A percentile compares a stretch with the other conserved stretches of the same genome.
phyloP scores from a whole-genome alignment of 1,284 basidiomycete species.

The Apiotrichum veenhuisii region DNA sequence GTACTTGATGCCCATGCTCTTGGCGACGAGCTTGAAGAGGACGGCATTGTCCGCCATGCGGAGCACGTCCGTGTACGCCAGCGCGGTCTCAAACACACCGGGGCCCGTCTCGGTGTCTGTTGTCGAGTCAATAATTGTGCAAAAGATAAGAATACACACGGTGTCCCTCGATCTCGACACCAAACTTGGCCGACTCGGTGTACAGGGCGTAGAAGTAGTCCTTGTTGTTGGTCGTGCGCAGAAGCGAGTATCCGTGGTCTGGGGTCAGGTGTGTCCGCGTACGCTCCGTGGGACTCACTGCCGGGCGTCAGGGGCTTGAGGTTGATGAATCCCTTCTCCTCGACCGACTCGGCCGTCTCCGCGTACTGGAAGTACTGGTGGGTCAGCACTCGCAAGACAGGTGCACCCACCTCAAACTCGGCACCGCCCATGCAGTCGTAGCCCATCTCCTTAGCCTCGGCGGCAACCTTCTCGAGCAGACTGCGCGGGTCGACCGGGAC shows the following conservation, averaged over 20 bases:
- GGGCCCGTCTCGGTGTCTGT: slow-evolving; percentile 93
- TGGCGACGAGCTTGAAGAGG: slow-evolving; percentile 87
- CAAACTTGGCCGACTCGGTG: slow-evolving; percentile 69
- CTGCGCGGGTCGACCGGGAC: slow-evolving; percentile 81
- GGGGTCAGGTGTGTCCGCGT: slow-evolving; percentile 4
- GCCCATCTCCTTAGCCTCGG: slow-evolving; percentile 51
- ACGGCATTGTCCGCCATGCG: slow-evolving; percentile 93
- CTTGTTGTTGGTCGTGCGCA: slow-evolving; percentile 80
- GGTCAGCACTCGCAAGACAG: background rate
- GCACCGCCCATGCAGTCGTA: slow-evolving; percentile 71
- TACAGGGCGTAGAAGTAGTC: slow-evolving; percentile 87
- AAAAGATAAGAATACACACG: slow-evolving; percentile 57
- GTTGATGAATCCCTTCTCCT: slow-evolving; percentile 71
- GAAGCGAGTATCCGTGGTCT: slow-evolving; percentile 93
- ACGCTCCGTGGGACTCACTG: slow-evolving; percentile 63
- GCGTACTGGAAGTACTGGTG: slow-evolving; percentile 89
- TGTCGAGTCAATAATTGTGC: slow-evolving; percentile 1
- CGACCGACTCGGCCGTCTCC: slow-evolving; percentile 72
- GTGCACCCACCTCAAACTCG: slow-evolving; percentile 76
- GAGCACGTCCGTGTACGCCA: slow-evolving; percentile 78
- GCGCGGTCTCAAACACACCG: slow-evolving; percentile 84
- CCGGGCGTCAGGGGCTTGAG: slow-evolving; percentile 81
- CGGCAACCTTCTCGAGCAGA: slow-evolving; percentile 62
- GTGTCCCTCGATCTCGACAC: slow-evolving; percentile 82
- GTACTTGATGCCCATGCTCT: slow-evolving; percentile 84